These are phyloP conservation scores for Saccharomycopsis sp. DNA, from an alignment of 805 yeast species.

Conservation along the genomic window DNA sequence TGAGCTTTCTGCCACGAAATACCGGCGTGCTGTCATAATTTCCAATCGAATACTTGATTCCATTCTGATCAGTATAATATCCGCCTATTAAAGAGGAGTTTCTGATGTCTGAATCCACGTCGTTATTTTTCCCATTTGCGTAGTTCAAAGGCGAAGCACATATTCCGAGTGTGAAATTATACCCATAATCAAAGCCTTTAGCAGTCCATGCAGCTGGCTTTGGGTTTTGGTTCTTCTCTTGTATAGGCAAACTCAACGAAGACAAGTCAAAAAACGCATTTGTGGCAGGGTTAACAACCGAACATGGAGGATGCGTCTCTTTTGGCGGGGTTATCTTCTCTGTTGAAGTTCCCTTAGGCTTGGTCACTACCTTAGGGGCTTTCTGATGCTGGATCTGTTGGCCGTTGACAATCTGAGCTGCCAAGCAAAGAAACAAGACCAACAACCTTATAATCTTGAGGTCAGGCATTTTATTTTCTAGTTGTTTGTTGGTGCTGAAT, in stretches of 20 bases:
- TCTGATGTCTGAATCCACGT: slow-evolving; percentile 21
- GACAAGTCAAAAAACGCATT: slow-evolving; percentile 33
- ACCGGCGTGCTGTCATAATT: slow-evolving; percentile 52
- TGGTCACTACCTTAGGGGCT: neutral
- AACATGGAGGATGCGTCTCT: slow-evolving; percentile 30
- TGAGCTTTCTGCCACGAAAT: slow-evolving; percentile 65
- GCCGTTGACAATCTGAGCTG: neutral
- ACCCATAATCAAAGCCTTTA: slow-evolving; percentile 61
- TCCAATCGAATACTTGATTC: slow-evolving; percentile 51
- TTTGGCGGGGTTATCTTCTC: neutral
- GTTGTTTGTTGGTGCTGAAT: neutral
- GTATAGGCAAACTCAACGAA: slow-evolving; percentile 25
- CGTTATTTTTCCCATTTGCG: slow-evolving; percentile 28
- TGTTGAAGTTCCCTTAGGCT: neutral
- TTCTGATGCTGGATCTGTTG: neutral
- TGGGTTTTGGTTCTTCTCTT: neutral
- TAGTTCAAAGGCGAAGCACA: slow-evolving; percentile 52
- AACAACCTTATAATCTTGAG: neutral
- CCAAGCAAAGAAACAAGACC: neutral
- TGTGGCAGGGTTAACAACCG: slow-evolving; percentile 37
- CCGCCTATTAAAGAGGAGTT: slow-evolving; percentile 49
- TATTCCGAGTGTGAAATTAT: slow-evolving; percentile 69
- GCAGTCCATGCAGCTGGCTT: slow-evolving; percentile 50
- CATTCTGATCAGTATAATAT: slow-evolving; percentile 42
- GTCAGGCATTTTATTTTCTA: neutral